Conservation (phyloP, 2,329 filamentous ascomycete species). For the Huntiella abstrusa region DNA sequence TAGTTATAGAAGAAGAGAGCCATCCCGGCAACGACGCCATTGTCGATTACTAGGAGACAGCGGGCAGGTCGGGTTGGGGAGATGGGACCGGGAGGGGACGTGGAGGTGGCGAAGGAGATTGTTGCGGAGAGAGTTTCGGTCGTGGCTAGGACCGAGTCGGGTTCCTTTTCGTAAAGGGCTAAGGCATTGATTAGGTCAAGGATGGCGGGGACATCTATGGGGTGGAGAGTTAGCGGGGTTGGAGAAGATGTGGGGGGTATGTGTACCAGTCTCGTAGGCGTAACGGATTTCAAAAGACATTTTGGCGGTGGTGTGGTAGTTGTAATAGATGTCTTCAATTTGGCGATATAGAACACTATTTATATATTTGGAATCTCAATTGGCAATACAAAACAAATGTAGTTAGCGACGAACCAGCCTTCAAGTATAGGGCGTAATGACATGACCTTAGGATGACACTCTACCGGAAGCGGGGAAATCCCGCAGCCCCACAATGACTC, state of each 20-base stretch:
- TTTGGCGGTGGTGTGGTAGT: neutral
- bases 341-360: too few relatives aligned
- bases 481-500: too few relatives aligned
- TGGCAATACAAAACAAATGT: too few relatives aligned
- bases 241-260: neutral
- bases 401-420: too few relatives aligned
- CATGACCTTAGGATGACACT: too few relatives aligned
- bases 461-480: too few relatives aligned
- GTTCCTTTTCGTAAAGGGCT: conserved; percentile 70
- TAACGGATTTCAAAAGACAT: conserved; percentile 1
- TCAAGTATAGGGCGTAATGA: too few relatives aligned
- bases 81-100: conserved; percentile 26
- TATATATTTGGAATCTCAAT: too few relatives aligned
- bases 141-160: conserved; percentile 59
- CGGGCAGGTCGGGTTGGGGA: conserved; percentile 46
- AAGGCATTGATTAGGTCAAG: conserved; percentile 67
- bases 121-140: conserved; percentile 52
- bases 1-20: conserved; percentile 93
- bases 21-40: conserved; percentile 44
- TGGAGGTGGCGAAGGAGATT: conserved; percentile 51
- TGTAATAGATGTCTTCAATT: too few relatives aligned
- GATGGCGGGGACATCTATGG: conserved; percentile 64
- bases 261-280: neutral
- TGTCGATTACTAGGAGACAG: conserved; percentile 47
- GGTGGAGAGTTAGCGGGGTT: neutral